These are phyloP conservation scores for Aureobasidium mangrovei DNA, from an alignment of 2,329 filamentous ascomycete species.

Conservation along the genomic window DNA sequence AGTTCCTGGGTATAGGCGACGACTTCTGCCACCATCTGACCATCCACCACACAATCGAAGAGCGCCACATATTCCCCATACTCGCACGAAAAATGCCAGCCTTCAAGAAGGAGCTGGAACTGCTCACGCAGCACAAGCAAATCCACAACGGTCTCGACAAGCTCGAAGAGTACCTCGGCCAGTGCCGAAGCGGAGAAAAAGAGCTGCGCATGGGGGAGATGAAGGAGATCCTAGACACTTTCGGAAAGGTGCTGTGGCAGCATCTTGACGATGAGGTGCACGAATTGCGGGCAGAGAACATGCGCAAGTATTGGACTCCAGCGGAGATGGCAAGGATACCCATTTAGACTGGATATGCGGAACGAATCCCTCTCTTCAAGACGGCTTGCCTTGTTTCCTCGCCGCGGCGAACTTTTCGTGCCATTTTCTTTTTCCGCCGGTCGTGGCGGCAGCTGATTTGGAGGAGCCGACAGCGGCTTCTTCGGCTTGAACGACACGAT, in stretches of 20 bases:
- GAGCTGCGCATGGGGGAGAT: constrained; percentile 51
- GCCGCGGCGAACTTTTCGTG: constrained; percentile 30
- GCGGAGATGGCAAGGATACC: constrained; percentile 65
- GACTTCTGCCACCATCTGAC: constrained; percentile 63
- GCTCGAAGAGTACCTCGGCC: constrained; percentile 25
- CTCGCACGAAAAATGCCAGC: constrained; percentile 71
- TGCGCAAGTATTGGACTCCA: constrained; percentile 71
- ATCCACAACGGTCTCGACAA: constrained; percentile 57
- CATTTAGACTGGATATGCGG: constrained; percentile 41
- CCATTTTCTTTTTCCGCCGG: constrained; percentile 29
- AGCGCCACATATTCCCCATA: constrained; percentile 69
- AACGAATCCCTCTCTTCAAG: background rate
- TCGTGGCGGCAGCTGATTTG: constrained; percentile 5
- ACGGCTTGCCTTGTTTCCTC: constrained; percentile 13
- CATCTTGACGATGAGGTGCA: constrained; percentile 80
- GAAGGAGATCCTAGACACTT: constrained; percentile 64
- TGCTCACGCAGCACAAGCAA: constrained; percentile 64
- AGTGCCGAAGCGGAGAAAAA: constrained; percentile 48
- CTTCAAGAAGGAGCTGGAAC: constrained; percentile 56
- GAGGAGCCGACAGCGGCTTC: background rate
- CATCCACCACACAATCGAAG: constrained; percentile 75
- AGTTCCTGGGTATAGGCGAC: constrained; percentile 61
- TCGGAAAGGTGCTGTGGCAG: constrained; percentile 68
- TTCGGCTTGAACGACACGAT: background rate
- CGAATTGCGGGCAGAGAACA: constrained; percentile 73